These are phyloP conservation scores for Monosporascus cannonballus DNA, from an alignment of 2,329 filamentous ascomycete genomes.

Conservation along the genomic window DNA sequence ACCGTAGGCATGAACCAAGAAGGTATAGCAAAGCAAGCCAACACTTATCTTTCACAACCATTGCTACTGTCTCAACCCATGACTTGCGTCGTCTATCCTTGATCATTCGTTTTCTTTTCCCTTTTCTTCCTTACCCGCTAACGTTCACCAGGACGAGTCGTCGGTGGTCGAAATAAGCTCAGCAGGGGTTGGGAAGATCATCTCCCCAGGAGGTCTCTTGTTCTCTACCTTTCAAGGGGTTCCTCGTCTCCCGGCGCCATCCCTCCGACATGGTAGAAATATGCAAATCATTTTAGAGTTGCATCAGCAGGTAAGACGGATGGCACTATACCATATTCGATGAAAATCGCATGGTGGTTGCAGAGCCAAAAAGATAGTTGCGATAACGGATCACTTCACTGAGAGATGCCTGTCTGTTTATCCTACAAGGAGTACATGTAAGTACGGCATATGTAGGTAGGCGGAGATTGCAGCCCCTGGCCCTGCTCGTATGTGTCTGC, in stretches of 20 bases:
- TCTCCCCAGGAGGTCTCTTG: not conserved
- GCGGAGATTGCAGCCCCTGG: not conserved
- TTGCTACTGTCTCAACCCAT: no score
- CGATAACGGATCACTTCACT: no score
- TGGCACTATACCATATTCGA: no score
- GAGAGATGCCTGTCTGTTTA: no score
- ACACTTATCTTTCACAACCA: no score
- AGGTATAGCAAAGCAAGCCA: no score
- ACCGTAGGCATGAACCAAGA: no score
- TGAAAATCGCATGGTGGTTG: no score
- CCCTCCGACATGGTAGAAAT: not conserved
- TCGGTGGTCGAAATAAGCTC: not conserved
- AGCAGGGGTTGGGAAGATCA: not conserved
- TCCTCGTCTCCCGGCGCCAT: not conserved
- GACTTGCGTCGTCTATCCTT: not conserved
- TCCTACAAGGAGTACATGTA: not conserved
- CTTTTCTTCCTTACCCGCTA: no score
- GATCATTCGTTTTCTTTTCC: not conserved
- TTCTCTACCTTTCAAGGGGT: not conserved
- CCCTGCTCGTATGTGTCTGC: no score
- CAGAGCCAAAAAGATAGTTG: no score
- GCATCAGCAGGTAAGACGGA: not conserved
- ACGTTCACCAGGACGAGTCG: not conserved
- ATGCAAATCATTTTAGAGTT: not conserved
- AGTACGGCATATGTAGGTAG: not conserved